A percentile compares a stretch with the other conserved stretches of the same genome.
phyloP scores from a whole-genome alignment of 2,329 filamentous ascomycete genomes.

The Hypoxylon sp. region DNA sequence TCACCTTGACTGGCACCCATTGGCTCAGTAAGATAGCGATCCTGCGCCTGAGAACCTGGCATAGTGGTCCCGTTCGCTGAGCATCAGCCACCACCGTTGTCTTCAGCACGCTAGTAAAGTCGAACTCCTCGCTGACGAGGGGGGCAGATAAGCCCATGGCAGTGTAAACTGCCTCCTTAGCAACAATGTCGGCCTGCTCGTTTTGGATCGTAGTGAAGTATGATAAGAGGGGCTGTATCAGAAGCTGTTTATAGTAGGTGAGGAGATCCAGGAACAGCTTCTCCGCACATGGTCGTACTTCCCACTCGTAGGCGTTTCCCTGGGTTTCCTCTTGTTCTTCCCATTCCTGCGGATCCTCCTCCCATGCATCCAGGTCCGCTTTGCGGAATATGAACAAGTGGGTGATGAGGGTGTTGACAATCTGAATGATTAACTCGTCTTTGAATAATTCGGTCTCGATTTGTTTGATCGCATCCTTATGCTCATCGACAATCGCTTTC shows the following conservation, averaged over 20 bases:
- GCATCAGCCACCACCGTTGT: slow-evolving; percentile 81
- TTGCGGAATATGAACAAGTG: slow-evolving; percentile 88
- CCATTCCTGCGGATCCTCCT: slow-evolving; percentile 95
- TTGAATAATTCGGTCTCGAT: slow-evolving; percentile 80
- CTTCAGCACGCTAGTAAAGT: slow-evolving; percentile 83
- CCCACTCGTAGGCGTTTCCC: slow-evolving; percentile 89
- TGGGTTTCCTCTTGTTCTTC: slow-evolving; percentile 87
- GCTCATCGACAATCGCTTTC: slow-evolving; percentile 77
- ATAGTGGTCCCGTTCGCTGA: slow-evolving; percentile 67
- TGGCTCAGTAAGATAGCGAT: slow-evolving; percentile 89
- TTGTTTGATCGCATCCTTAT: slow-evolving; percentile 71
- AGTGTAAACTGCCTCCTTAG: slow-evolving; percentile 94
- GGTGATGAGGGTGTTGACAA: slow-evolving; percentile 85
- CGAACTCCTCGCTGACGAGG: slow-evolving; percentile 75
- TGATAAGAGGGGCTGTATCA: slow-evolving; percentile 79
- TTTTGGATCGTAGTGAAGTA: slow-evolving; percentile 84
- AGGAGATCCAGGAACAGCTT: slow-evolving; percentile 92
- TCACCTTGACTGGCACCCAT: slow-evolving; percentile 84
- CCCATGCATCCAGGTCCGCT: slow-evolving; percentile 88
- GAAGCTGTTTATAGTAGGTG: slow-evolving; percentile 83
- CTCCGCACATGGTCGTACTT: slow-evolving; percentile 90
- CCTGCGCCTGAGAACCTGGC: slow-evolving; percentile 84
- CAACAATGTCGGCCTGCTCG: slow-evolving; percentile 72
- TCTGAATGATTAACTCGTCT: slow-evolving; percentile 77
- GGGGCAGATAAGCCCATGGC: slow-evolving; percentile 87